Evolutionary conservation across 1,284 basidiomycete species (phyloP).

Genomic region (Sanghuangporus sanghuang): DNA sequence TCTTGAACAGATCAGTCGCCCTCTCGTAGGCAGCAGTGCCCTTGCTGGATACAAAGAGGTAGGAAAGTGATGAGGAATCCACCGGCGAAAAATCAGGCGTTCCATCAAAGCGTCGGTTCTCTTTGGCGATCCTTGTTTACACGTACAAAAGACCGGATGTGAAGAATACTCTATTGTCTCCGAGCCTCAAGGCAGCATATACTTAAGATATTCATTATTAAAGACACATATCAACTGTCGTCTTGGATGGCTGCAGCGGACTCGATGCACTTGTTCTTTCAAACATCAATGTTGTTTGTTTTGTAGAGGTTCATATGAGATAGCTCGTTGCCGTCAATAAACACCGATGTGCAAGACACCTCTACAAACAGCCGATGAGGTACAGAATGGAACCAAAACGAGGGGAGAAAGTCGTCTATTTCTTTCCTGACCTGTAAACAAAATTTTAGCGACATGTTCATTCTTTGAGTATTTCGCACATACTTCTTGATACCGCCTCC

Average conservation of each 20-base stretch:
- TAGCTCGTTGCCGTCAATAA: too few relatives aligned
- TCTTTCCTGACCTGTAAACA: slow-evolving; percentile 60
- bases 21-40: not conserved
- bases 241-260: too few relatives aligned
- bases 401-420: slow-evolving; percentile 31
- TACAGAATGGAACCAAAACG: not conserved
- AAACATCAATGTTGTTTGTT: too few relatives aligned
- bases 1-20: not conserved
- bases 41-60: not conserved
- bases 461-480: not conserved
- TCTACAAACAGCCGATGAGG: not conserved
- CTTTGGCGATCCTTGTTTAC: not conserved
- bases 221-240: too few relatives aligned
- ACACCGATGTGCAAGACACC: too few relatives aligned
- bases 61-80: not conserved
- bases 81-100: not conserved
- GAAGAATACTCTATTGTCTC: not conserved
- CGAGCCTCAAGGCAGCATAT: too few relatives aligned
- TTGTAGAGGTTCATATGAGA: too few relatives aligned
- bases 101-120: not conserved
- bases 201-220: too few relatives aligned
- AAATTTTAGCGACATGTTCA: not conserved
- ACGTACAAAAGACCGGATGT: not conserved
- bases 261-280: too few relatives aligned
- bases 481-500: slow-evolving; percentile 79